Base-by-base conservation (phyloP, 495 filamentous ascomycete species). In the Penicillium fimorum region DNA sequence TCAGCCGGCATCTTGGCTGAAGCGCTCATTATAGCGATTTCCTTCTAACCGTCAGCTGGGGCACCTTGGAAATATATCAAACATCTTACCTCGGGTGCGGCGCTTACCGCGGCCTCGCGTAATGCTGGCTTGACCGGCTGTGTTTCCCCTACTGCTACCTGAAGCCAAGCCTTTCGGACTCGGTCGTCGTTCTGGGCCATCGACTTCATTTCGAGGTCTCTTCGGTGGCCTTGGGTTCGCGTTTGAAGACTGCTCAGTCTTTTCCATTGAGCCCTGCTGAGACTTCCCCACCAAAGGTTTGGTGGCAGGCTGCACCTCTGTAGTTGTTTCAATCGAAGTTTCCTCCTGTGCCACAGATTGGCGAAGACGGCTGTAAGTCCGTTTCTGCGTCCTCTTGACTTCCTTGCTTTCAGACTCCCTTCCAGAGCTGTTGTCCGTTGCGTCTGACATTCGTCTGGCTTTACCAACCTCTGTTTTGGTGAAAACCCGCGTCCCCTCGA, bases 21-120 rank as follows among this genome's bases (percentile, higher is more conserved):
- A 76, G 1, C 71, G 72, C 33, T 66, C 67, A 27, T 57, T 69
- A 52, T 76, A 76, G 24, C 62, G 65, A 6, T 71, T 68, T 15
- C 70, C 72, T 76, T 20, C 15, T 1, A 12, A 42, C 5, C 17
- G 30, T 67, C 29, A 62, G 61, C 52, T 58, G 41, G 43, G 20
- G 11, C 42, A 8, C 7, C 11, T 12, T 18, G n/a, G 15, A 24
- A 5, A 37, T 7, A 11, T 1, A 9, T 24, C 10, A 18, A 20
- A 5, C 3, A 33, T 18, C 56, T 44, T 67, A 73, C 71, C 66
- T 63, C 68, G 58, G 42, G 68, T 60, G 24, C 53, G 63, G 17
- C 71, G 62, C 18, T 56, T 62, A 10, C 58, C 53, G 0, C 69
- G 57, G 22, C 57, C 50, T 35, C 64, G 62, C 29, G 40, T 38